These are phyloP conservation scores for Mycena galopus DNA, from an alignment of 768 basidiomycete species.

Conservation along the genomic window DNA sequence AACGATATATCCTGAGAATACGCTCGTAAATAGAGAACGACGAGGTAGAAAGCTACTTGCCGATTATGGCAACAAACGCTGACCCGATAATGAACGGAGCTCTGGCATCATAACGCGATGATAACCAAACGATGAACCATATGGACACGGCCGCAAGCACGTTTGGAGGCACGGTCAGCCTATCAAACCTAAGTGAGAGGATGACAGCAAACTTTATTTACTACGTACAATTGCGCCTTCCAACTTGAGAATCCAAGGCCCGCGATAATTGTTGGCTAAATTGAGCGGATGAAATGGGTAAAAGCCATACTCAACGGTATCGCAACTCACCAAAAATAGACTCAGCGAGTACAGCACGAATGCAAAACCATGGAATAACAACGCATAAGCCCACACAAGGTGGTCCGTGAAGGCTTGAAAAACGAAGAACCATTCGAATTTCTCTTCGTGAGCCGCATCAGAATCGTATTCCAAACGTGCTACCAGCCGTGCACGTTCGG, in stretches of 20 bases:
- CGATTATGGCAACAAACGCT: conserved; percentile 64
- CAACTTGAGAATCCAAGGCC: conserved; percentile 69
- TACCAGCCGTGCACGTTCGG: conserved; percentile 64
- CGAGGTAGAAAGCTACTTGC: conserved; percentile 43
- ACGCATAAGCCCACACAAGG: conserved; percentile 70
- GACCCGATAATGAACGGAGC: conserved; percentile 67
- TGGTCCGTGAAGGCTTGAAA: conserved; percentile 69
- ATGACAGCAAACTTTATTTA: background rate
- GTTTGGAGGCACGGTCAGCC: conserved; percentile 73
- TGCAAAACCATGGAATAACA: conserved; percentile 73
- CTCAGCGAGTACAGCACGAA: conserved; percentile 71
- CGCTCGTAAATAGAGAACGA: background rate
- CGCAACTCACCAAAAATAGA: conserved; percentile 63
- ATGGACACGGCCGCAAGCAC: conserved; percentile 63
- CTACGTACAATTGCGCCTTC: conserved; percentile 67
- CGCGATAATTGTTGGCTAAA: conserved; percentile 71
- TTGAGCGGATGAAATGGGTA: too few species aligned
- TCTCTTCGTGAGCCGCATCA: conserved; percentile 65
- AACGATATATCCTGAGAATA: conserved; percentile 65
- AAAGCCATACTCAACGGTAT: background rate
- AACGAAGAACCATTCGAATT: conserved; percentile 70
- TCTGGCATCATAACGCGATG: conserved; percentile 58
- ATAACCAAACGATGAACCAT: conserved; percentile 63
- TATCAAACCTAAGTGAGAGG: conserved; percentile 37
- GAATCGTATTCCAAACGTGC: conserved; percentile 65